These are phyloP conservation scores for Dicorynia guianensis DNA, from an alignment of 306 rosid genomes.

Conservation along the genomic window DNA sequence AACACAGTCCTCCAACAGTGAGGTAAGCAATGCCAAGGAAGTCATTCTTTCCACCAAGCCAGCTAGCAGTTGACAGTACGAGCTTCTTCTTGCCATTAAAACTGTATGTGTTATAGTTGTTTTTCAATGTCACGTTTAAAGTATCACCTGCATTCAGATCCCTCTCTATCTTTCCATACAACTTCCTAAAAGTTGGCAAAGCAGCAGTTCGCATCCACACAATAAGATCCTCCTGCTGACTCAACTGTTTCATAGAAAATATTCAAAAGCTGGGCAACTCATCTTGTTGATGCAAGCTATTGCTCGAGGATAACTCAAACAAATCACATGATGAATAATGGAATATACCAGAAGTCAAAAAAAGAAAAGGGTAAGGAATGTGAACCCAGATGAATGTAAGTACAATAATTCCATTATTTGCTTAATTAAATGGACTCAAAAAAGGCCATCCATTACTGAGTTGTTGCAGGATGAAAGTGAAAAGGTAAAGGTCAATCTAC, in stretches of 20 bases:
- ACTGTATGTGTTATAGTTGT: slow-evolving; percentile 76
- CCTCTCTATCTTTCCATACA: slow-evolving; percentile 77
- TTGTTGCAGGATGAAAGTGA: not conserved
- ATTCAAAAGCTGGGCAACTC: slow-evolving; percentile 42
- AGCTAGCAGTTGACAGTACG: slow-evolving; percentile 78
- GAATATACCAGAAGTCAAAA: not conserved
- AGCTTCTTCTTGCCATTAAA: slow-evolving; percentile 83
- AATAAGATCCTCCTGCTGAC: slow-evolving; percentile 80
- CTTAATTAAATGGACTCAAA: not conserved
- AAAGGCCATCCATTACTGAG: not conserved
- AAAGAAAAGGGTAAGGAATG: not conserved
- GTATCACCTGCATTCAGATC: slow-evolving; percentile 64
- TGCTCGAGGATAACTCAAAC: not conserved
- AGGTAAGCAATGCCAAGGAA: slow-evolving; percentile 90
- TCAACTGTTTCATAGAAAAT: slow-evolving; percentile 66
- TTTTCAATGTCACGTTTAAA: slow-evolving; percentile 54
- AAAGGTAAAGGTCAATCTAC: slow-evolving; percentile 1
- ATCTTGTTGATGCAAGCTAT: slow-evolving; percentile 32
- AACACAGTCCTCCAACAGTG: slow-evolving; percentile 91
- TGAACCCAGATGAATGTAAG: not conserved
- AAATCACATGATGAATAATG: slow-evolving; percentile 12
- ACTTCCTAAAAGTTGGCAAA: slow-evolving; percentile 82
- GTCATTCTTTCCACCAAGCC: slow-evolving; percentile 90
- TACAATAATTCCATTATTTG: not conserved
- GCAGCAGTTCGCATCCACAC: slow-evolving; percentile 97